Evolutionary conservation across 768 basidiomycete species (phyloP).

Genomic region (Leccinum longicurvipes): DNA sequence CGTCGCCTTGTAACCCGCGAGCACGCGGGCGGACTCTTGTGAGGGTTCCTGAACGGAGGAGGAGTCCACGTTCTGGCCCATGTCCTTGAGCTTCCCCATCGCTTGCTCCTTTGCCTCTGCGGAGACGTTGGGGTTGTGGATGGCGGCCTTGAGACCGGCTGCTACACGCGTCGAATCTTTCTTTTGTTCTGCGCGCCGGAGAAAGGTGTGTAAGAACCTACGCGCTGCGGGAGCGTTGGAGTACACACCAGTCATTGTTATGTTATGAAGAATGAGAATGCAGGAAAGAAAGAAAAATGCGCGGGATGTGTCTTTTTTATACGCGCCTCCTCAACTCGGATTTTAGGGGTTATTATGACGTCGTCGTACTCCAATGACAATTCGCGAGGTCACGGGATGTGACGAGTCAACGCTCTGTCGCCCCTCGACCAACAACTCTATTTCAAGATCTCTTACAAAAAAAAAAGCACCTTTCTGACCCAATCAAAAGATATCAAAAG

Average conservation of each 20-base stretch:
- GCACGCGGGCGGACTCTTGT: constrained; percentile 20
- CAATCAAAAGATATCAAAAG: too few relatives aligned
- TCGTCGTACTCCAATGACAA: not conserved
- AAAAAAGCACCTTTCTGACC: too few relatives aligned
- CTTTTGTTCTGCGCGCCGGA: constrained; percentile 17
- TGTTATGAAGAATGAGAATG: not conserved
- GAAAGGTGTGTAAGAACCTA: not conserved
- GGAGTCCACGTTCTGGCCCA: constrained; percentile 27
- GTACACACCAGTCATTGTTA: constrained; percentile 17
- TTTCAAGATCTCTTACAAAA: too few relatives aligned
- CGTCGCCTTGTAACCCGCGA: constrained; percentile 52
- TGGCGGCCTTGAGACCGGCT: constrained; percentile 56
- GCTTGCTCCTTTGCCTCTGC: constrained; percentile 52
- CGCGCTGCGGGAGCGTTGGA: fast-evolving
- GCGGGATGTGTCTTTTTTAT: not conserved
- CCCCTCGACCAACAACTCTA: too few relatives aligned
- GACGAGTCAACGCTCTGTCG: too few relatives aligned
- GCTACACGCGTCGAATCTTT: constrained; percentile 48
- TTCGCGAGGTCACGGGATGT: constrained; percentile 11
- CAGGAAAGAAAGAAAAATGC: not conserved
- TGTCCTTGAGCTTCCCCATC: constrained; percentile 39
- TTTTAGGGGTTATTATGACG: constrained; percentile 20
- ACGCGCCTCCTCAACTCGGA: not conserved
- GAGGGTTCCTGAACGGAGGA: not conserved
- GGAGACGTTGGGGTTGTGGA: constrained; percentile 57